A percentile compares a stretch with the other conserved stretches of the same genome.
These are phyloP conservation scores for Aureobasidium sp. DNA, from an alignment of 2,329 filamentous ascomycete species.

Conservation along the genomic window DNA sequence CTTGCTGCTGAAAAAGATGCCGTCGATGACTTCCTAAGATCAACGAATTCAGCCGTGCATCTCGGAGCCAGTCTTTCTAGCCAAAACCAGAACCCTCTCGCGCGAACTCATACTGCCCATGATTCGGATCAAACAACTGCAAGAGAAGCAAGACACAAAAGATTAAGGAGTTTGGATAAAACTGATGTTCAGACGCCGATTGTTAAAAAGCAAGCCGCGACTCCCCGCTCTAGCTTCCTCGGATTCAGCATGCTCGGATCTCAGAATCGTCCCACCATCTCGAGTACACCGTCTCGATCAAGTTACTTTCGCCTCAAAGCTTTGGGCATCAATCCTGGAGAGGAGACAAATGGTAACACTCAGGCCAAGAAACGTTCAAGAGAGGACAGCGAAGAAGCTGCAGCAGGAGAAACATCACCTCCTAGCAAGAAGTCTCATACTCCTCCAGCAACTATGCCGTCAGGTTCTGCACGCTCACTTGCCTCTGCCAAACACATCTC, in stretches of 20 bases:
- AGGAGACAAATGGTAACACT: conserved; percentile 27
- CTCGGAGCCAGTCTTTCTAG: neutral
- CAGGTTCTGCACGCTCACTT: neutral
- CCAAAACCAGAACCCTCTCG: neutral
- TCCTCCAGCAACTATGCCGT: neutral
- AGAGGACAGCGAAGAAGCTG: conserved; percentile 18
- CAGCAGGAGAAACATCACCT: neutral
- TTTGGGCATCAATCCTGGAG: conserved; percentile 38
- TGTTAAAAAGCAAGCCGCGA: conserved; percentile 22
- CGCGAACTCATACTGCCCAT: neutral
- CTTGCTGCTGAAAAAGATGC: conserved; percentile 21
- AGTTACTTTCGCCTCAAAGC: conserved; percentile 48
- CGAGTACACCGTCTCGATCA: conserved; percentile 21
- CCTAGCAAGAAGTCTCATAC: conserved; percentile 1
- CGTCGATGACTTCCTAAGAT: conserved; percentile 18
- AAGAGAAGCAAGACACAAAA: conserved; percentile 22
- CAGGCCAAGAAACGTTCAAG: conserved; percentile 19
- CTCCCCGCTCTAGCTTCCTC: conserved; percentile 26
- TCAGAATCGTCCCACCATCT: conserved; percentile 4
- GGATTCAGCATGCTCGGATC: conserved; percentile 22
- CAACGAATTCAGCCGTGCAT: neutral
- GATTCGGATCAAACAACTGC: neutral
- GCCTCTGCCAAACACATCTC: neutral
- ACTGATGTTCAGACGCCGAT: conserved; percentile 15
- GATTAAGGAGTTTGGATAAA: conserved; percentile 25